Base-by-base conservation (phyloP, 345 rosid species). In the Trapa bicornis region DNA sequence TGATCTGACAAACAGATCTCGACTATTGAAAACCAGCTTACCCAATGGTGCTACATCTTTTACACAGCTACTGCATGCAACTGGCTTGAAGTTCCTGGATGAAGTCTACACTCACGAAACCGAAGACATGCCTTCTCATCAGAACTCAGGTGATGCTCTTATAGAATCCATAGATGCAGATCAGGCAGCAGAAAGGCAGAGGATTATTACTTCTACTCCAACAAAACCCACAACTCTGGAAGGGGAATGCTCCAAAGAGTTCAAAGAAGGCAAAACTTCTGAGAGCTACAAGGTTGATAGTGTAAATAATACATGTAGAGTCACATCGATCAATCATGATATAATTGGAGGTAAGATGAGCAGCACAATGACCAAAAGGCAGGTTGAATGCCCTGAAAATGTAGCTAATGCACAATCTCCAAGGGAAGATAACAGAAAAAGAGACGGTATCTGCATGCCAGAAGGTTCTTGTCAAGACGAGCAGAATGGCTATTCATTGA, bases 11-110 rank as follows among this genome's bases (percentile, higher is more conserved):
- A 70, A 56, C 56, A 64, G 67, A 42, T 54, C 63, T 57, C 65
- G 68, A 32, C 65, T 65, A n/a, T 65, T 41, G 17, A 41, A 43
- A 60, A n/a, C 71, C 29, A 68, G 63, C 65, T 67, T 74, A 74
- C 75, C 71, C 37, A 68, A 66, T 58, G 65, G 68, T 33, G 52
- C 73, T 38, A 69, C 62, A 52, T 80, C 92, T 35, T 88, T 74
- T 61, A 13, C 80, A 81, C 83, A 85, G 85, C 94, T 90, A 64
- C 53, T 84, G 53, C 73, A 75, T n/a, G 76, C 72, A 74, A 81
- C 76, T 64, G 88, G 78, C 67, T 77, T 82, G 43, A 62, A 73
- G 67, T 69, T 52, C 67, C 71, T 50, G 39, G 76, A 72, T 58
- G 80, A 73, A 65, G 75, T 70, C 65, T 64, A 61, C 45, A 64